A percentile compares a stretch with the other conserved stretches of the same genome.
Evolutionary conservation across 179 eudicot genomes (phyloP).

Genomic region (Silene coronaria): DNA sequence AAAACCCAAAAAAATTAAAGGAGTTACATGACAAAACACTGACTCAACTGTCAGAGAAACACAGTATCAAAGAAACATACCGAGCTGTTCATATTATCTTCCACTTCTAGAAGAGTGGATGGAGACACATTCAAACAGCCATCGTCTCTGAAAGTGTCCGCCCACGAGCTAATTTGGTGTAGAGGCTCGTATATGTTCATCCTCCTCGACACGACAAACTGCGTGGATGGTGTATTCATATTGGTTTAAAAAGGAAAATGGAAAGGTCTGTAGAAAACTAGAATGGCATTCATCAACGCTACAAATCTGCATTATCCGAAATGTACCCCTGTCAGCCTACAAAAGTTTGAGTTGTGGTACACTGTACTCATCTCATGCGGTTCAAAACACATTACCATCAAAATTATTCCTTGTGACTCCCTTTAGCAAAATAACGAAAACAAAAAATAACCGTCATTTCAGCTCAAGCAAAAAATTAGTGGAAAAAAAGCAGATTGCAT

Average conservation of each 20-base stretch:
- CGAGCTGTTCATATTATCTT: constrained; percentile 53
- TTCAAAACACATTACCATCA: neutral
- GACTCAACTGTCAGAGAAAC: constrained; percentile 27
- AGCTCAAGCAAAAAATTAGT: neutral
- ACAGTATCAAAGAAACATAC: constrained; percentile 26
- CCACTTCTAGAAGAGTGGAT: constrained; percentile 47
- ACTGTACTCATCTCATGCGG: neutral
- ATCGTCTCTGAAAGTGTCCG: constrained; percentile 57
- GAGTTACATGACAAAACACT: neutral
- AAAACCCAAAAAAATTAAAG: neutral
- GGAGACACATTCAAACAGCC: constrained; percentile 49
- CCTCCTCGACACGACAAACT: constrained; percentile 58
- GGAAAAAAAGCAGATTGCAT: too few species aligned
- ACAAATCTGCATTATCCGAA: constrained; percentile 19
- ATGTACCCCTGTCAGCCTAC: constrained; percentile 10
- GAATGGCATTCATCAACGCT: constrained; percentile 11
- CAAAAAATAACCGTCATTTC: too few species aligned
- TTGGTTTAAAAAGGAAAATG: constrained; percentile 12
- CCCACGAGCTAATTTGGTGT: constrained; percentile 74
- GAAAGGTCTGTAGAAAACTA: neutral
- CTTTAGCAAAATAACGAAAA: too few species aligned
- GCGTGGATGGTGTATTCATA: constrained; percentile 60
- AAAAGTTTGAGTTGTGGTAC: neutral
- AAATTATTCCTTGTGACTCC: too few species aligned
- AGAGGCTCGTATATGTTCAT: constrained; percentile 80